phyloP scores from a whole-genome alignment of 1,284 basidiomycete genomes.

The Hortiboletus rubellus region DNA sequence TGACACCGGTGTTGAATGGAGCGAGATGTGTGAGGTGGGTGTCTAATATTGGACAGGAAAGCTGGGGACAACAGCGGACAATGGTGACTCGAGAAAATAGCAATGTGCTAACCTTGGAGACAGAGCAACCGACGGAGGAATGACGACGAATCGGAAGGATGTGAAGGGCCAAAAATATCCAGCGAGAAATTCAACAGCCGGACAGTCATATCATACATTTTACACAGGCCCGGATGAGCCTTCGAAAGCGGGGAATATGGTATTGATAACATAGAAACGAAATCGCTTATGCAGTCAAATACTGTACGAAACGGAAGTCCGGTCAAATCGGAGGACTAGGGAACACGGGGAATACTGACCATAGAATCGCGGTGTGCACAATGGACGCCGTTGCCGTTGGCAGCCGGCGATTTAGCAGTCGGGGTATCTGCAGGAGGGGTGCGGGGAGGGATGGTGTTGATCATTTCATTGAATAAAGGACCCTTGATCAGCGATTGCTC shows the following conservation, averaged over 20 bases:
- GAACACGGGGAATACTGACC: slow-evolving; percentile 7
- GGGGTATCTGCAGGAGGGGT: slow-evolving; percentile 17
- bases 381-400: slow-evolving; percentile 21
- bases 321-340: slow-evolving; percentile 17
- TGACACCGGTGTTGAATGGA: slow-evolving; percentile 12
- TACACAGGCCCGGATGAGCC: slow-evolving; percentile 20
- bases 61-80: background rate
- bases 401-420: slow-evolving; percentile 6
- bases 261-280: slow-evolving; percentile 32
- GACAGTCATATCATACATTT: slow-evolving; percentile 29
- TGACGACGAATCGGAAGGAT: slow-evolving; percentile 7
- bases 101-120: slow-evolving; percentile 18
- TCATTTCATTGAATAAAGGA: slow-evolving; percentile 35
- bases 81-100: slow-evolving; percentile 19
- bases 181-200: slow-evolving; percentile 9
- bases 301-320: slow-evolving; percentile 17
- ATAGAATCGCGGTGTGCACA: slow-evolving; percentile 18
- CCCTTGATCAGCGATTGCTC: slow-evolving; percentile 40
- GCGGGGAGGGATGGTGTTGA: slow-evolving; percentile 25
- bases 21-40: slow-evolving; percentile 10
- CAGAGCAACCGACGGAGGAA: background rate
- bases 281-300: slow-evolving; percentile 24
- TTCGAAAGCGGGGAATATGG: slow-evolving; percentile 24
- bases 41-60: slow-evolving; percentile 10
- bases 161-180: slow-evolving; percentile 11